Conservation (phyloP, 2,329 filamentous ascomycete species). For the Aspergillus cejpii region DNA sequence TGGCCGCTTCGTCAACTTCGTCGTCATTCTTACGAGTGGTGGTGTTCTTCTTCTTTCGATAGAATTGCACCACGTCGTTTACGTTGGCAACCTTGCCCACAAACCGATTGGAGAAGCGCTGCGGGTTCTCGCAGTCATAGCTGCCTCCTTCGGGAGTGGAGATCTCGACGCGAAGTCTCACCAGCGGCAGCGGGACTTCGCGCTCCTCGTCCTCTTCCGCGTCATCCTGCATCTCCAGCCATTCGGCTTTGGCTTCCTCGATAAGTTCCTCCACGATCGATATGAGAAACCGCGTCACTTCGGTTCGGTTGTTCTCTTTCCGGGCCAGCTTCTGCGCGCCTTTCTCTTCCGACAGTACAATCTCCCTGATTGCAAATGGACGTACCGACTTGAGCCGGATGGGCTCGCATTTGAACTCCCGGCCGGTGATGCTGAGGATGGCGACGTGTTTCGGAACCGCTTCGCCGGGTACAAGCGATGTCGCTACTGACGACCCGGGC, state of each 20-base stretch:
- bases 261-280: slow-evolving; percentile 80
- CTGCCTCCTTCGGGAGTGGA: slow-evolving; percentile 74
- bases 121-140: slow-evolving; percentile 90
- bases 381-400: slow-evolving; percentile 81
- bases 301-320: slow-evolving; percentile 73
- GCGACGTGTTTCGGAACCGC: slow-evolving; percentile 86
- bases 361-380: slow-evolving; percentile 81
- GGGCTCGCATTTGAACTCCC: slow-evolving; percentile 70
- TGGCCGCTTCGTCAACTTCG: slow-evolving; percentile 57
- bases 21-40: slow-evolving; percentile 46
- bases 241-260: slow-evolving; percentile 70
- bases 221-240: slow-evolving; percentile 68
- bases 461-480: slow-evolving; percentile 82
- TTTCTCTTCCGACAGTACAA: slow-evolving; percentile 67
- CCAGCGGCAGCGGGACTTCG: slow-evolving; percentile 68
- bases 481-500: slow-evolving; percentile 91
- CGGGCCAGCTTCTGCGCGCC: slow-evolving; percentile 71
- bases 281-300: slow-evolving; percentile 71
- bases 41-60: slow-evolving; percentile 70
- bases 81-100: slow-evolving; percentile 84
- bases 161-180: slow-evolving; percentile 86
- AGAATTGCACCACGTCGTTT: slow-evolving; percentile 88
- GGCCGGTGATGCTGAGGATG: slow-evolving; percentile 75
- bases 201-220: slow-evolving; percentile 51
- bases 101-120: slow-evolving; percentile 91